Base-by-base conservation (phyloP, 2,329 filamentous ascomycete genomes). In the Dryadomyces quercus-mongolicae region DNA sequence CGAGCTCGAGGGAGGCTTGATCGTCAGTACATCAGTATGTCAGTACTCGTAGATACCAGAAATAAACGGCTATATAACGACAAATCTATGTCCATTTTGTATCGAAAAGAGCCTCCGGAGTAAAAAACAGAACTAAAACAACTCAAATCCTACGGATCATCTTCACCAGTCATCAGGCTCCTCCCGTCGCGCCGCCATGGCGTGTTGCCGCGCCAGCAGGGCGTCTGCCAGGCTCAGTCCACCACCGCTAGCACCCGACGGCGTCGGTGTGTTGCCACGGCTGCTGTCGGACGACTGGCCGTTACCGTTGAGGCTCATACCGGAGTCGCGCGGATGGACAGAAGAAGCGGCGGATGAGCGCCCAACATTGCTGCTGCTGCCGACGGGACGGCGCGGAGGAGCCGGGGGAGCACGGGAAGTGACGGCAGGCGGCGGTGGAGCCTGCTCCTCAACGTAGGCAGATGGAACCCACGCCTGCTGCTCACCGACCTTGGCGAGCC, bases 401-500 rank as follows among this genome's bases (percentile, higher is more conserved):
- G 86, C 81, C 10, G 84, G 84, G 15, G 87, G 84, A 7, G 83
- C 77, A 22, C 81, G 79, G 10, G 83, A 77, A 8, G 77, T 73
- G 13, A 79, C 78, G 3, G 81, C 77, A 31, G 25, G 25, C 5
- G 81, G 75, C 44, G 77, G 75, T 18, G 81, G 75, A 9, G 76
- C 73, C 65, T 86, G 79, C 70, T 96, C 91, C 70, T 97, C 86
- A 9, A 98, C 85, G 64, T 98, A 98, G 20, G 92, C 89, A 20
- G 91, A 87, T 0, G 93, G 93, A 3, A 93, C 82, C 93, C 93
- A 98, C 52, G 90, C 93, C 69, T 93, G 88, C n/a, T 81, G 80
- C 5, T 62, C 61, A 6, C 60, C 70, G 58, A 85, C 87, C 73
- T 89, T 92, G 59, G 85, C 93, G 49, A 97, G 76, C 92, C 92